Percentiles rank a stretch among this genome's conserved stretches.
Conservation (phyloP, 1,284 basidiomycete species). For the Trichosporon faecale region DNA sequence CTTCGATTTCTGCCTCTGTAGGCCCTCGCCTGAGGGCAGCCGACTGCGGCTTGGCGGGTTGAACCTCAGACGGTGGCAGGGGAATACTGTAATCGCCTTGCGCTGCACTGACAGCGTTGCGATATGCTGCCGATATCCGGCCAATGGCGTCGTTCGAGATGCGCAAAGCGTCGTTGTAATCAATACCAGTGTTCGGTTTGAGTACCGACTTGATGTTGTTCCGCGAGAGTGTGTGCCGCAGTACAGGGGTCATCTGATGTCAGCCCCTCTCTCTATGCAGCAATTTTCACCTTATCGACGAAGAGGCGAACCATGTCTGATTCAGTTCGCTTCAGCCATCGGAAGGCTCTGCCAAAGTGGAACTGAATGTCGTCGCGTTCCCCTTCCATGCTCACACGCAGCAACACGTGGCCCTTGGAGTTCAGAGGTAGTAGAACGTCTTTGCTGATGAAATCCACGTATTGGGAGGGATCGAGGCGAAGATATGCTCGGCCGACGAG, state of each 20-base stretch:
- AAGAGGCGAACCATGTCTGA: constrained; percentile 95
- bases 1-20: constrained; percentile 94
- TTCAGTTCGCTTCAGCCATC: constrained; percentile 89
- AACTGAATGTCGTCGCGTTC: constrained; percentile 98
- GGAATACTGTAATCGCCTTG: constrained; percentile 70
- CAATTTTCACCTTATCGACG: constrained; percentile 89
- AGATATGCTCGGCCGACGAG: constrained; percentile 88
- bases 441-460: constrained; percentile 83
- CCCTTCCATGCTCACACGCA: constrained; percentile 95
- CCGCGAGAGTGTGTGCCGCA: constrained; percentile 83
- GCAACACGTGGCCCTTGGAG: constrained; percentile 70
- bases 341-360: constrained; percentile 94
- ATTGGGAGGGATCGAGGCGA: constrained; percentile 83
- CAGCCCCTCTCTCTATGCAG: not conserved
- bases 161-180: constrained; percentile 63
- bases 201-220: constrained; percentile 70
- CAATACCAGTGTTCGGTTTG: constrained; percentile 60
- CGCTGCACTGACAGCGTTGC: constrained; percentile 62
- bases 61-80: constrained; percentile 61
- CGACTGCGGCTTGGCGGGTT: constrained; percentile 33
- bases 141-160: constrained; percentile 56
- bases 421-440: constrained; percentile 91
- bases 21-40: constrained; percentile 61
- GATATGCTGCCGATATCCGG: constrained; percentile 75
- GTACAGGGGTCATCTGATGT: constrained; percentile 83